Evolutionary conservation across 2,329 filamentous ascomycete species (phyloP).

Genomic region (Arthrocladium fulminans): DNA sequence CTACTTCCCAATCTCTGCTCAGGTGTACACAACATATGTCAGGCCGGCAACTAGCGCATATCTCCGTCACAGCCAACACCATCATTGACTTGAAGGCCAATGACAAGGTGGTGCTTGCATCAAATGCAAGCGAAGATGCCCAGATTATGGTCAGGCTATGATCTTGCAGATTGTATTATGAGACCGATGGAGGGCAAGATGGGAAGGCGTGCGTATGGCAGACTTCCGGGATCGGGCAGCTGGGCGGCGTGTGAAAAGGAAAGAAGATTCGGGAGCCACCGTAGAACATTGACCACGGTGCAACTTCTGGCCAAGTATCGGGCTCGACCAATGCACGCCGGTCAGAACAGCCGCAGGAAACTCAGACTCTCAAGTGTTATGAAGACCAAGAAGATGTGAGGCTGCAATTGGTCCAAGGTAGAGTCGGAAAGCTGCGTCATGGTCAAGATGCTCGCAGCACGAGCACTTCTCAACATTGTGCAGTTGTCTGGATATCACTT

Average conservation of each 20-base stretch:
- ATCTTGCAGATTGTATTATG: conserved; percentile 43
- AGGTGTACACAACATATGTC: conserved; percentile 24
- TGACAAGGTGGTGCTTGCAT: conserved; percentile 41
- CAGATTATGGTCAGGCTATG: conserved; percentile 43
- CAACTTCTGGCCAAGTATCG: too few species aligned
- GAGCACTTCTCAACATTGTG: not conserved
- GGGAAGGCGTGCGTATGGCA: conserved; percentile 35
- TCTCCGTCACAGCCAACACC: conserved; percentile 42
- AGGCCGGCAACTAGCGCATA: conserved; percentile 43
- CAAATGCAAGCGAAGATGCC: conserved; percentile 45
- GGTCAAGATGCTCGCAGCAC: not conserved
- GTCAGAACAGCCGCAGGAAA: not conserved
- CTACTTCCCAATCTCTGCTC: not conserved
- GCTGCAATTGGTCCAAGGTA: not conserved
- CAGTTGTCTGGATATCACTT: not conserved
- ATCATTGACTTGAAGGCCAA: conserved; percentile 45
- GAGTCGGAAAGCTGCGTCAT: not conserved
- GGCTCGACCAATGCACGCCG: too few species aligned
- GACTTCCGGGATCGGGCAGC: conserved; percentile 40
- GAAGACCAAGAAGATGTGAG: not conserved
- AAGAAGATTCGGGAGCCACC: not conserved
- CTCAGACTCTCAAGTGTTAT: not conserved
- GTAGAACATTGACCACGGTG: not conserved
- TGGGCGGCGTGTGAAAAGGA: conserved; percentile 21
- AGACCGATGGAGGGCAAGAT: conserved; percentile 34